Conservation (phyloP, 176 grass and related monocot species). For the Carex littledalei region DNA sequence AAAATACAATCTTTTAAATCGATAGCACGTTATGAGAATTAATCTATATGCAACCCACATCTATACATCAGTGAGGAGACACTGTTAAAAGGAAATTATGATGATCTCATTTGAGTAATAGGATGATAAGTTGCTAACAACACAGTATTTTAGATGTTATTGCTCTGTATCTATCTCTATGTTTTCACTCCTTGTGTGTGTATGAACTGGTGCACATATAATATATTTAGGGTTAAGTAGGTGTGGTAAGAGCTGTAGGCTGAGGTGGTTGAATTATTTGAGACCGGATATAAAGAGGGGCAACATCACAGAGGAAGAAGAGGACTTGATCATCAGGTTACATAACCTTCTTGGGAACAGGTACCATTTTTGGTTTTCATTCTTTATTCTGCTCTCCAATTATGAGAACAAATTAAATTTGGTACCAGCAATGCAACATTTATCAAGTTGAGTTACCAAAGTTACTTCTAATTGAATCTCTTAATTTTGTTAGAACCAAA, state of each 20-base stretch:
- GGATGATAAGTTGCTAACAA: not conserved
- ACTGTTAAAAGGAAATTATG: not conserved
- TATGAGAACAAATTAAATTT: not conserved
- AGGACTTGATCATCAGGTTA: constrained; percentile 15
- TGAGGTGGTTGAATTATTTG: constrained; percentile 15
- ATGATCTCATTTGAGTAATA: not conserved
- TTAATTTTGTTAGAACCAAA: not conserved
- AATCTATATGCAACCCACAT: not conserved
- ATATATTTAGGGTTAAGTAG: not conserved
- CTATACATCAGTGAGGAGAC: not conserved
- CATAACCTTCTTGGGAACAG: constrained; percentile 17
- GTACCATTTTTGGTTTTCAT: not conserved
- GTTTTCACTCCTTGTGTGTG: not conserved
- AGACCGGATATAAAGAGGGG: constrained; percentile 16
- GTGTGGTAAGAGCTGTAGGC: constrained; percentile 18
- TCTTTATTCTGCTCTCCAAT: not conserved
- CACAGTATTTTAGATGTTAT: not conserved
- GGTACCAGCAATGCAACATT: too few relatives aligned
- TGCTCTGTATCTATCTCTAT: not conserved
- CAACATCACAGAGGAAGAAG: constrained; percentile 16
- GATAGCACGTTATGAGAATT: too few relatives aligned
- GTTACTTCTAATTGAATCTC: not conserved
- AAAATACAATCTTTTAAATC: not conserved
- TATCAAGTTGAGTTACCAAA: not conserved
- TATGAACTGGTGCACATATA: not conserved